A percentile compares a stretch with the other conserved stretches of the same genome.
phyloP scores from a whole-genome alignment of 768 basidiomycete genomes.

The Lactarius trivialis region DNA sequence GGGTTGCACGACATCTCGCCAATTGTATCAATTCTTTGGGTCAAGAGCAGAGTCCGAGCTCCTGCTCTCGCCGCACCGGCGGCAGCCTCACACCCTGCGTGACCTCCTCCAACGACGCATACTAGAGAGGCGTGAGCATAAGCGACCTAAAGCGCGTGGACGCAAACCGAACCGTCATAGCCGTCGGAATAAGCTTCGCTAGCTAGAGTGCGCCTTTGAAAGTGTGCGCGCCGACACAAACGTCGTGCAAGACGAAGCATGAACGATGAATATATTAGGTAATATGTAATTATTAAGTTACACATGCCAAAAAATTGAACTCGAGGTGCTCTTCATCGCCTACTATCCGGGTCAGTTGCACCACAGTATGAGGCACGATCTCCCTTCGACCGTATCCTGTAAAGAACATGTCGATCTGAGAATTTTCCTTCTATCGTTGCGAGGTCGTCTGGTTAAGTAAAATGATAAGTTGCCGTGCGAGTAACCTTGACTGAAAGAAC shows the following conservation, averaged over 20 bases:
- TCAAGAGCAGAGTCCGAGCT: slow-evolving; percentile 73
- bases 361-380: too few species aligned
- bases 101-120: slow-evolving; percentile 86
- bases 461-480: neutral
- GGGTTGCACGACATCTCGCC: slow-evolving; percentile 89
- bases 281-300: neutral
- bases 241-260: slow-evolving; percentile 15
- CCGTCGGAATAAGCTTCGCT: neutral
- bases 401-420: neutral
- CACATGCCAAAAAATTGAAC: neutral
- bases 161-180: slow-evolving; percentile 11
- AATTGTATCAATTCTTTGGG: slow-evolving; percentile 74
- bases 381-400: neutral
- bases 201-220: slow-evolving; percentile 2
- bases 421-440: neutral
- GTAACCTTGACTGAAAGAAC: too few species aligned
- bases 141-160: neutral
- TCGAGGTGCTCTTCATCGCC: too few species aligned
- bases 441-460: neutral
- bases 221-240: neutral
- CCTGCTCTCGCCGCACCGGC: slow-evolving; percentile 80
- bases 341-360: too few species aligned
- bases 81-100: slow-evolving; percentile 91
- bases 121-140: slow-evolving; percentile 35
- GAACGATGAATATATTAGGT: neutral